A percentile compares a stretch with the other conserved stretches of the same genome.
Conservation (phyloP, 176 grass and related monocot species). For the Ampelocalamus luodianensis region DNA sequence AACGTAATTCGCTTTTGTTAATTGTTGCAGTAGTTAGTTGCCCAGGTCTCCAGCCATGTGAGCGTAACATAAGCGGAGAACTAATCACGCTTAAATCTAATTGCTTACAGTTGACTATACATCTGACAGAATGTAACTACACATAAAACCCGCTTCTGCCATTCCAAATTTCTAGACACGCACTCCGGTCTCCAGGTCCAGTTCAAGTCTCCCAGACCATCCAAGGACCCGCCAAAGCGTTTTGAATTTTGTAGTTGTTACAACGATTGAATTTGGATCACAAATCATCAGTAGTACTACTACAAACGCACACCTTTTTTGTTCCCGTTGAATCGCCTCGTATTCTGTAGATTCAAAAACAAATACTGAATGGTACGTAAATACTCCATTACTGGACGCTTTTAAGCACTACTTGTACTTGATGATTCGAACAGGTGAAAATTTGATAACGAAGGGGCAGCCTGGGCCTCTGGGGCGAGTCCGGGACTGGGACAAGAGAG, state of each 20-base stretch:
- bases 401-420: background rate
- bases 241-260: conserved; percentile 28
- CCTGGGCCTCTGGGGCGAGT: too few relatives aligned
- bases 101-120: background rate
- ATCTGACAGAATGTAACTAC: background rate
- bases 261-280: too few relatives aligned
- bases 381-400: background rate
- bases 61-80: background rate
- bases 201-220: background rate
- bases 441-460: background rate
- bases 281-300: too few relatives aligned
- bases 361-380: background rate
- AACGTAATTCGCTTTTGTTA: background rate
- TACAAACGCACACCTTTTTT: background rate
- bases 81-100: background rate
- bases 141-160: background rate
- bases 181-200: background rate
- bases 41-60: background rate
- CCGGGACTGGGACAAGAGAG: too few relatives aligned
- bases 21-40: background rate
- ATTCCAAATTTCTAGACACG: conserved; percentile 30
- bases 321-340: background rate
- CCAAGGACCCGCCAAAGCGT: background rate
- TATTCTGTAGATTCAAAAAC: conserved; percentile 1
- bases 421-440: background rate